These are phyloP conservation scores for Cercospora sp. DNA, from an alignment of 2,329 filamentous ascomycete genomes.

Conservation along the genomic window DNA sequence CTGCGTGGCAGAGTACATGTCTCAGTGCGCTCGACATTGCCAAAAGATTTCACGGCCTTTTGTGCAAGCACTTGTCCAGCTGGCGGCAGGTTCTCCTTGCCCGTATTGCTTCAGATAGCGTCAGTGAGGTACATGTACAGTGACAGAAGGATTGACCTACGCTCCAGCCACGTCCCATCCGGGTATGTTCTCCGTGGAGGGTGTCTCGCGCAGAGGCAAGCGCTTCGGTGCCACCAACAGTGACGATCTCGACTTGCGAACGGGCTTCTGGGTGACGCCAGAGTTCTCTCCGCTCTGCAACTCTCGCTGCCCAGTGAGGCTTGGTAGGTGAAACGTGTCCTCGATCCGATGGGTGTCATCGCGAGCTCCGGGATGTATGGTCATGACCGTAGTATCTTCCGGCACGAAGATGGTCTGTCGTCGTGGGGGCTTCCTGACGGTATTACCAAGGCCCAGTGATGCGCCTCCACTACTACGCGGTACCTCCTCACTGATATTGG, in stretches of 20 bases:
- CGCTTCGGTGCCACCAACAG: constrained; percentile 52
- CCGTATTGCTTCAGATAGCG: constrained; percentile 47
- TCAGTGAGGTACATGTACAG: background rate
- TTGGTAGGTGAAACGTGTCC: constrained; percentile 35
- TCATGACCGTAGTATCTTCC: constrained; percentile 54
- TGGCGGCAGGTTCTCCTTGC: constrained; percentile 65
- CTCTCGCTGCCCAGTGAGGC: background rate
- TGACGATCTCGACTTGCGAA: constrained; percentile 43
- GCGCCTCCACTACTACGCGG: background rate
- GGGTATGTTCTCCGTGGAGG: constrained; percentile 13
- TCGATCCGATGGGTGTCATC: constrained; percentile 35
- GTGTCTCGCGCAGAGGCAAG: constrained; percentile 50
- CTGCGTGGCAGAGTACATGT: constrained; percentile 6
- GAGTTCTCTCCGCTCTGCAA: background rate
- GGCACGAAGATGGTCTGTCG: constrained; percentile 55
- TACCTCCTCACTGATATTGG: background rate
- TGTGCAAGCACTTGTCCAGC: constrained; percentile 32
- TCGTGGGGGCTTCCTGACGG: constrained; percentile 42
- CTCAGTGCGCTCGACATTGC: background rate
- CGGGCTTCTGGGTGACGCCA: constrained; percentile 9
- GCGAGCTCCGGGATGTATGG: constrained; percentile 52
- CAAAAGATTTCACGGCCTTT: constrained; percentile 8
- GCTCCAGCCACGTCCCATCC: constrained; percentile 49
- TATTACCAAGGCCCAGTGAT: background rate
- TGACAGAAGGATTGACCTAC: constrained; percentile 7